Base-by-base conservation (phyloP, 2,329 filamentous ascomycete species). In the Diaporthe australafricana region DNA sequence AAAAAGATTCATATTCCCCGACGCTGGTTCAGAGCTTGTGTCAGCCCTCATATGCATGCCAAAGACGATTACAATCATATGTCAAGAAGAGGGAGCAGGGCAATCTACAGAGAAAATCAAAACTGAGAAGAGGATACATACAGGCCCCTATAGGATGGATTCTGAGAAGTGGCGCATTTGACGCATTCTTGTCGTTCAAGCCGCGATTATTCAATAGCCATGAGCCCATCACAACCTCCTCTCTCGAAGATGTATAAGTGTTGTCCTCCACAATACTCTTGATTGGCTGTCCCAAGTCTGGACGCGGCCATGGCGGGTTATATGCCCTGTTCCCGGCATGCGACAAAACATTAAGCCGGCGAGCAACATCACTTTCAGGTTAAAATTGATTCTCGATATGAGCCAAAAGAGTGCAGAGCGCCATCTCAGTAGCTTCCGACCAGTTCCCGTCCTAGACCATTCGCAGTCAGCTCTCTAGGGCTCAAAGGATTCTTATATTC, bases 391-490 rank as follows among this genome's bases (percentile, higher is more conserved):
- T 40, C 6, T 63, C 25, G 11, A 47, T 3, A 14, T 14, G 1
- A 20, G 8, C 16, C 35, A 68, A n/a, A 27, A 68, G 65, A 45
- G n/a, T 47, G 50, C 65, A 68, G 27, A 68, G 50, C 25, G 65
- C 65, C 65, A 68, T 56, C 20, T 56, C 65, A n/a, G 65, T 68
- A 17, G 30, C 52, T 12, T 68, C 65, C 16, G 65, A 55, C 50
- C 50, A 68, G 20, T 47, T 12, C 11, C 48, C 65, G 16, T 68
- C 65, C 57, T 63, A 47, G 17, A 11, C 14, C 11, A 17, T 27
- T 17, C 6, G 6, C 40, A 5, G 35, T 63, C 20, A 63, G 57
- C 27, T 47, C 5, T 22, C 1, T 12, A 35, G 9, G 27, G 30
- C 2, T 14, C n/a, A 5, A 12, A 22, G 14, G n/a, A n/a, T n/a